These are phyloP conservation scores for Solanum chiquidenum DNA, from an alignment of 257 asterid species.

Conservation along the genomic window DNA sequence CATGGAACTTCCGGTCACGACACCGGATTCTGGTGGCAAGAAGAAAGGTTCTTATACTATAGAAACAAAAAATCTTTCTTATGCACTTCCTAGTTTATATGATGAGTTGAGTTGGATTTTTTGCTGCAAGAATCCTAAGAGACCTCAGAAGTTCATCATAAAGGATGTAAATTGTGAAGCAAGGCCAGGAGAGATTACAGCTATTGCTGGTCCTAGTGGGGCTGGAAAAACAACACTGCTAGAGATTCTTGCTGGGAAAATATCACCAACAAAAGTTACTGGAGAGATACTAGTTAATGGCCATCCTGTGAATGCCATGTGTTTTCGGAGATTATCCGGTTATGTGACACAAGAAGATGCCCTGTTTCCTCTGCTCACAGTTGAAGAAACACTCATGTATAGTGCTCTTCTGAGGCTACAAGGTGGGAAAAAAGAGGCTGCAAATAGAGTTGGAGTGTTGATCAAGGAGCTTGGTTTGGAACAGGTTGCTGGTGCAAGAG, in stretches of 20 bases:
- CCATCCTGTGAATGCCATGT: slow-evolving; percentile 15
- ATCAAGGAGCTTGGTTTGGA: slow-evolving; percentile 69
- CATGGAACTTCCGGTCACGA: slow-evolving; percentile 54
- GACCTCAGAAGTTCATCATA: slow-evolving; percentile 32
- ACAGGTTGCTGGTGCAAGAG: slow-evolving; percentile 37
- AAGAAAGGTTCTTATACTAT: slow-evolving; percentile 22
- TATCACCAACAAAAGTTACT: slow-evolving; percentile 30
- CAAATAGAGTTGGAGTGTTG: slow-evolving; percentile 26
- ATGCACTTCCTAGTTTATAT: slow-evolving; percentile 14
- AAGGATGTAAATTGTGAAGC: slow-evolving; percentile 55
- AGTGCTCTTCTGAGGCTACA: slow-evolving; percentile 63
- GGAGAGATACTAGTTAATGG: slow-evolving; percentile 54
- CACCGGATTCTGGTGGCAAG: slow-evolving; percentile 16
- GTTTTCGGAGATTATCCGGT: slow-evolving; percentile 46
- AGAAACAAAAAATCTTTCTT: slow-evolving; percentile 46
- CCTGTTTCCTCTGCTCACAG: slow-evolving; percentile 66
- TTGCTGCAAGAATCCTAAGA: slow-evolving; percentile 8
- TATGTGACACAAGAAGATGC: slow-evolving; percentile 78
- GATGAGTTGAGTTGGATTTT: slow-evolving; percentile 15
- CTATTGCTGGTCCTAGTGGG: slow-evolving; percentile 90
- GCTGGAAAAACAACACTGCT: slow-evolving; percentile 81
- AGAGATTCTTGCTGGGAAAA: slow-evolving; percentile 61
- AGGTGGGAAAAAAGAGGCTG: slow-evolving; percentile 22
- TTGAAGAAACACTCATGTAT: slow-evolving; percentile 64
- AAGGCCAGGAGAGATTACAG: slow-evolving; percentile 62